Evolutionary conservation across 257 asterid species (phyloP), one percentile per base, ranked within the genome.

Genomic region (Solanum phureja): DNA sequence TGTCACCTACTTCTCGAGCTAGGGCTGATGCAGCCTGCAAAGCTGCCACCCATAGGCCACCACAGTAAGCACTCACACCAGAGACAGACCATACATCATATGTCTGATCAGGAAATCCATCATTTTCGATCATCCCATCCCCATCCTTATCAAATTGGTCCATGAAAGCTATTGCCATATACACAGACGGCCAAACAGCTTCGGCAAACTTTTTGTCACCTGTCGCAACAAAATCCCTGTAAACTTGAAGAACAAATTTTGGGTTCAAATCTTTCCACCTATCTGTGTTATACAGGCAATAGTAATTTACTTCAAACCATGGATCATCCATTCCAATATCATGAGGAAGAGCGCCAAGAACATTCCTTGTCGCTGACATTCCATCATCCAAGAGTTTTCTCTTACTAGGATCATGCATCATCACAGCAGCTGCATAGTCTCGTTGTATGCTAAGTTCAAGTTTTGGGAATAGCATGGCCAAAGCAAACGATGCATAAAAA

Each of bases 21-120:
- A 97, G 92, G 16, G 94, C 98, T 44, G 99, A 96, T 77, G 99
- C 90, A 86, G 99, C 99, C 91, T 97, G 98, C 90, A 97, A 88
- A n/a, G 99, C 99, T 6, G 99, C 99, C 83, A 96, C 98, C 99
- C 98, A 97, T n/a, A 97, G 92, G 73, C 99, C 99, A 35, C 99
- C 99, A 92, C 97, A 92, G 79, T 97, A 97, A 5, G 99, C 99
- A 93, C 99, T 97, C 88, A 96, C 96, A 46, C 99, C 99, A 72
- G 93, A 87, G 11, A 94, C 98, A 46, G 97, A 92, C 99, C 99
- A 97, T 44, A 95, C 94, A 90, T 97, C 99, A 75, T 97, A 97
- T 1, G 99, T 97, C 92, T 97, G 99, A 69, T 97, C 99, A 9
- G 98, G 98, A 87, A 94, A 94, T 23, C 98, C 98, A 83, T 96